Percentiles rank a stretch among this genome's conserved stretches.
These are phyloP conservation scores for Podospora appendiculata DNA, from an alignment of 495 filamentous ascomycete species.

Conservation along the genomic window DNA sequence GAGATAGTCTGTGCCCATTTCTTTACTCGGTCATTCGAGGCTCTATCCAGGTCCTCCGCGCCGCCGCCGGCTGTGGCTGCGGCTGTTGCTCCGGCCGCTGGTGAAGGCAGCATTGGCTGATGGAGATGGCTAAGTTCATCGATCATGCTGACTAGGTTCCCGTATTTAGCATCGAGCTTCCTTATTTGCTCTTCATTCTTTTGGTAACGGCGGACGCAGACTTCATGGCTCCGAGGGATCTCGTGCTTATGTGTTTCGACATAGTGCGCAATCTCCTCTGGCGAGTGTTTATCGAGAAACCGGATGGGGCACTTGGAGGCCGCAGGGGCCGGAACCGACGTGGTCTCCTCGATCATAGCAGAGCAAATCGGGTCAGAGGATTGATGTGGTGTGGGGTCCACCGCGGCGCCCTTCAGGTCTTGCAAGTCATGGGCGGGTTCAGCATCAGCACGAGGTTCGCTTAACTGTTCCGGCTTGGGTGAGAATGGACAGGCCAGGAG, in stretches of 20 bases:
- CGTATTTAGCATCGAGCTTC: constrained; percentile 86
- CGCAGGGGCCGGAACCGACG: constrained; percentile 43
- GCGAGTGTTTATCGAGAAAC: constrained; percentile 79
- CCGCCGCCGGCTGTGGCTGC: constrained; percentile 19
- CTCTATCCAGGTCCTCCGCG: constrained; percentile 35
- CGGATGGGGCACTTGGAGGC: constrained; percentile 76
- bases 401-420: constrained; percentile 11
- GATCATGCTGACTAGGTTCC: constrained; percentile 83
- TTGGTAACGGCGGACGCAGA: constrained; percentile 83
- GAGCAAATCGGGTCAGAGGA: constrained; percentile 53
- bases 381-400: constrained; percentile 32
- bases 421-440: constrained; percentile 15
- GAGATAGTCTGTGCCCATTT: constrained; percentile 73
- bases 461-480: constrained; percentile 16
- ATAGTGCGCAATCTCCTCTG: constrained; percentile 83
- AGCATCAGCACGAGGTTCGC: constrained; percentile 3
- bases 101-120: constrained; percentile 65
- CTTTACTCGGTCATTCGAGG: constrained; percentile 59
- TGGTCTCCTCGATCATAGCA: constrained; percentile 46
- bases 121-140: constrained; percentile 77
- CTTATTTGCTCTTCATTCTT: constrained; percentile 71
- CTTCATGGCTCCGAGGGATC: constrained; percentile 80
- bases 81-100: constrained; percentile 19
- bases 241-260: constrained; percentile 90
- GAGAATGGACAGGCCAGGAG: constrained; percentile 56